Conservation (phyloP, 2,329 filamentous ascomycete genomes). For the Hypoxylon rubiginosum region DNA sequence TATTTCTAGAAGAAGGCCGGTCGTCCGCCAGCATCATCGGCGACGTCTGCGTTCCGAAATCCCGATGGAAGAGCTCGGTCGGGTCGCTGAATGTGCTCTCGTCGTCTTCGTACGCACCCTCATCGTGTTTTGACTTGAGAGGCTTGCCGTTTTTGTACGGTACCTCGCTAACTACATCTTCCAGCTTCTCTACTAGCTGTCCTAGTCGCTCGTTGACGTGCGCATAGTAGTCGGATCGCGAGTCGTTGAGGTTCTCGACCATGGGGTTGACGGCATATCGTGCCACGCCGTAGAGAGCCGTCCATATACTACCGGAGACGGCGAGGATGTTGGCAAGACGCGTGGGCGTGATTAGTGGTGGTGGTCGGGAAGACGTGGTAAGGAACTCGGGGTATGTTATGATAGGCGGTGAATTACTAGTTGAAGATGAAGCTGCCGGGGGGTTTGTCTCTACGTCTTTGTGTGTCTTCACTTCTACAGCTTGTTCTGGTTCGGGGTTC, state of each 20-base stretch:
- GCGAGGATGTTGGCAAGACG: constrained; percentile 72
- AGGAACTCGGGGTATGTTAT: constrained; percentile 80
- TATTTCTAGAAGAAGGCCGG: constrained; percentile 12
- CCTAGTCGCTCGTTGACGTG: constrained; percentile 62
- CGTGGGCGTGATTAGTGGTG: constrained; percentile 72
- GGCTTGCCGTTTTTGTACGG: constrained; percentile 58
- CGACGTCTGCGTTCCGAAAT: constrained; percentile 83
- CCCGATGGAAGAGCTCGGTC: constrained; percentile 84
- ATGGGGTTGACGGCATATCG: constrained; percentile 77
- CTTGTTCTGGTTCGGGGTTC: neutral
- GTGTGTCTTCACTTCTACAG: constrained; percentile 4
- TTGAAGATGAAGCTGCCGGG: constrained; percentile 38
- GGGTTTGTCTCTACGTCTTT: constrained; percentile 12
- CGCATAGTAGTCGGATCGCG: constrained; percentile 66
- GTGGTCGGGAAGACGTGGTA: constrained; percentile 66
- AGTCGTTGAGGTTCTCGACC: constrained; percentile 65
- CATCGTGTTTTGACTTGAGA: constrained; percentile 37
- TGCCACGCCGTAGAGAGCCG: constrained; percentile 77
- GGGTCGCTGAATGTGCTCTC: constrained; percentile 72
- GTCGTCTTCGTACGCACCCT: constrained; percentile 50
- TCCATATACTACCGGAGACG: constrained; percentile 68
- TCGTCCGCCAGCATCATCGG: constrained; percentile 56
- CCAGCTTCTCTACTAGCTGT: constrained; percentile 64
- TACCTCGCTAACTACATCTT: constrained; percentile 71
- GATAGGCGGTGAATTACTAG: constrained; percentile 68